Conservation (phyloP, 148 eudicot genomes). For the Rhododendron henanense region DNA sequence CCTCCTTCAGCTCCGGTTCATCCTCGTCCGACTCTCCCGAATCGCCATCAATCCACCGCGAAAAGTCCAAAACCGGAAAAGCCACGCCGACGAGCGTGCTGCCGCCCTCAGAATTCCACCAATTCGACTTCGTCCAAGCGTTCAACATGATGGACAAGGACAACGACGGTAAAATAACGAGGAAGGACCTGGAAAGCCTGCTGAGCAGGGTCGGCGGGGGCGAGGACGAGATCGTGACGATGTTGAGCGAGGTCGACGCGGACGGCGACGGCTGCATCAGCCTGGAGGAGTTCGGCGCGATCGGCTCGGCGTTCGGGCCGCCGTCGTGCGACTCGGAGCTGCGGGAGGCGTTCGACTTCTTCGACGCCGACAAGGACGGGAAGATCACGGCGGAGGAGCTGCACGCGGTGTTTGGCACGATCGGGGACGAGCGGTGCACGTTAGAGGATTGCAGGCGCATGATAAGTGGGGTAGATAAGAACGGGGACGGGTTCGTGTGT, state of each 20-base stretch:
- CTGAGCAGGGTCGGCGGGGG: slow-evolving; percentile 41
- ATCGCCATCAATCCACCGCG: background rate
- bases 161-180: slow-evolving; percentile 58
- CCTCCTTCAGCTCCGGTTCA: slow-evolving; percentile 26
- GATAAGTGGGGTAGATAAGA: slow-evolving; percentile 63
- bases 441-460: slow-evolving; percentile 69
- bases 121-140: slow-evolving; percentile 37
- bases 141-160: slow-evolving; percentile 60
- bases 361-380: slow-evolving; percentile 72
- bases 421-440: slow-evolving; percentile 66
- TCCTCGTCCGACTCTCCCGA: slow-evolving; percentile 3
- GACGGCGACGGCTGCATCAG: slow-evolving; percentile 74
- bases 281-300: slow-evolving; percentile 52
- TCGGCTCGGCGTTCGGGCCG: slow-evolving; percentile 51
- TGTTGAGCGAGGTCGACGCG: slow-evolving; percentile 56
- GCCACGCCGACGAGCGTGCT: slow-evolving; percentile 33
- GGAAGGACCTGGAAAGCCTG: slow-evolving; percentile 38
- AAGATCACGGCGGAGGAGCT: slow-evolving; percentile 73
- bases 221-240: slow-evolving; percentile 40
- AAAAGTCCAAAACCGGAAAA: background rate
- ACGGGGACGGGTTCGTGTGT: slow-evolving; percentile 75
- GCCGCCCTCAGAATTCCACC: background rate
- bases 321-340: slow-evolving; percentile 50
- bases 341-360: slow-evolving; percentile 53
- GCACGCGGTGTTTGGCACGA: slow-evolving; percentile 36